Conservation (phyloP, 2,329 filamentous ascomycete species). For the Didymella pomorum region DNA sequence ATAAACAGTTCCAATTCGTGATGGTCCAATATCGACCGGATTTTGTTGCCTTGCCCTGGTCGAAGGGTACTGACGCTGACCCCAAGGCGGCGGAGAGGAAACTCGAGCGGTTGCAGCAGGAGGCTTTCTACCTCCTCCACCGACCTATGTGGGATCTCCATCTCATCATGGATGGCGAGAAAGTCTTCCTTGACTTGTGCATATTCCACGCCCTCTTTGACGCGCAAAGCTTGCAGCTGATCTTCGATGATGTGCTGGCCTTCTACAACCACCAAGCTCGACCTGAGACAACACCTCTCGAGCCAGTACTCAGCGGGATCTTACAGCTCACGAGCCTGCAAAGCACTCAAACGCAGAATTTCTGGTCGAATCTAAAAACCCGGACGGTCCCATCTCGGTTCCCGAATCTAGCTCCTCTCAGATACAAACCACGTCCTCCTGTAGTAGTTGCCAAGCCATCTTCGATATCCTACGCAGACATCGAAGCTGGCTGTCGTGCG, state of each 20-base stretch:
- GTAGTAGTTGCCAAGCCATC: conserved; percentile 51
- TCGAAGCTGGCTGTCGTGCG: conserved; percentile 66
- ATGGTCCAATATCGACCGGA: conserved; percentile 71
- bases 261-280: conserved; percentile 45
- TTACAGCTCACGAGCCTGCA: conserved; percentile 49
- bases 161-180: conserved; percentile 50
- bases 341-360: conserved; percentile 52
- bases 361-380: conserved; percentile 69
- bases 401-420: conserved; percentile 74
- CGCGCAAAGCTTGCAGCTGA: conserved; percentile 72
- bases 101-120: conserved; percentile 28
- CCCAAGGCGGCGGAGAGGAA: conserved; percentile 24
- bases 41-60: conserved; percentile 48
- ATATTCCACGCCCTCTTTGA: conserved; percentile 89
- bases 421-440: conserved; percentile 47
- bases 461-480: conserved; percentile 49
- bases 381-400: conserved; percentile 72
- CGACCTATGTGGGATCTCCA: conserved; percentile 70
- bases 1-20: conserved; percentile 69
- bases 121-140: conserved; percentile 58
- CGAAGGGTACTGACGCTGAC: conserved; percentile 20
- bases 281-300: conserved; percentile 48
- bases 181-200: conserved; percentile 56
- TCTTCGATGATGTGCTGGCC: conserved; percentile 68
- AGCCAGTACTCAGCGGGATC: conserved; percentile 56